Base-by-base conservation (phyloP, 768 basidiomycete genomes). In the Chiua virens region DNA sequence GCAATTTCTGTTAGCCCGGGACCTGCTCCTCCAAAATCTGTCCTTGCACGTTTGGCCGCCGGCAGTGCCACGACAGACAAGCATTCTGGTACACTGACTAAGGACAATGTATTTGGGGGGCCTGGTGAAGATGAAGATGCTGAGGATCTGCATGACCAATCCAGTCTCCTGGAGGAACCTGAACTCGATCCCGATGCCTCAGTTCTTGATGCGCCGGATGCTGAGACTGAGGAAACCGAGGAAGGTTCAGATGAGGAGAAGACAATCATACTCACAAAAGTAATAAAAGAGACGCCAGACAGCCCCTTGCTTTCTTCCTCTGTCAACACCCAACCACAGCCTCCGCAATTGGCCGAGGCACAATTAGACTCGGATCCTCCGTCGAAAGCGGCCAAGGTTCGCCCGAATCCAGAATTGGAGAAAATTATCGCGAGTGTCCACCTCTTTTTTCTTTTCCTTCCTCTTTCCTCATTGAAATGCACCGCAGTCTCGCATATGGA, bases 401-500 rank as follows among this genome's bases (percentile, higher is more conserved):
- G 72, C 58, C 65, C 85, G n/a, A 88, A 79, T 37, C 69, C 71
- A 11, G 83, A 87, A 52, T 72, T 87, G 21, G 87, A 90, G 56
- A 74, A 73, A 34, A 84, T 87, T 42, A 74, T 79, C 48, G 88
- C 84, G 69, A 54, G 83, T 72, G 17, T 43, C 9, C 15, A 47
- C 20, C 4, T 18, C 10, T 43, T 41, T 3, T 25, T 47, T 40
- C 21, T n/a, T 42, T n/a, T 20, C 17, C 20, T 3, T 5, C 13
- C 15, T 40, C 2, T 41, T 47, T 20, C 5, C 7, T 30, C 10
- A 30, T 11, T 25, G 43, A 27, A 36, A 10, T 5, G 13, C 13
- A 5, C 4, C 35, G 8, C 56, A 91, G 89, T 63, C 76, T 23
- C 88, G 82, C 61, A 85, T 92, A 55, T 87, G 87, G 86, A 53